Conservation (phyloP, 2,329 filamentous ascomycete species). For the Neurospora sp. region DNA sequence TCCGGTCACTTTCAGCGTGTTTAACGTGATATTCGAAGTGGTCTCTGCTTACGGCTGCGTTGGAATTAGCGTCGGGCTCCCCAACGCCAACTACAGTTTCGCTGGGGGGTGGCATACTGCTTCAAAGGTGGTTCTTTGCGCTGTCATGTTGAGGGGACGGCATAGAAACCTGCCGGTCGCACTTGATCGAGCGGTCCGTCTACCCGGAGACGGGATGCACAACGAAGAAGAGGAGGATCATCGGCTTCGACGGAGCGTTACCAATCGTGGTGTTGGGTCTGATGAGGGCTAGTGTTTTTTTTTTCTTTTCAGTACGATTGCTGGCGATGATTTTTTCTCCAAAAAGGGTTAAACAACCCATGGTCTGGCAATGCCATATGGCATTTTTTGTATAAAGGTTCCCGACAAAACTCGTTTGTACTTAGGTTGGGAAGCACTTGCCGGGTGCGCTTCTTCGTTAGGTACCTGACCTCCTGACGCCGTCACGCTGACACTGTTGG, state of each 20-base stretch:
- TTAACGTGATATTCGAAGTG: slow-evolving; percentile 49
- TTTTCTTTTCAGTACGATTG: background rate
- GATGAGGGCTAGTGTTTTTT: background rate
- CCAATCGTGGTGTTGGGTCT: slow-evolving; percentile 20
- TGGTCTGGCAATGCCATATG: background rate
- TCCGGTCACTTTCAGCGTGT: slow-evolving; percentile 44
- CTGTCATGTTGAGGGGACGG: slow-evolving; percentile 45
- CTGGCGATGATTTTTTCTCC: background rate
- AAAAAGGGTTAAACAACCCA: background rate
- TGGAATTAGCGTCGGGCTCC: slow-evolving; percentile 45
- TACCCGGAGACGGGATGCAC: slow-evolving; percentile 28
- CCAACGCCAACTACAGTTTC: slow-evolving; percentile 43
- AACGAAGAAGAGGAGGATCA: slow-evolving; percentile 31
- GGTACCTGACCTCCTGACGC: background rate
- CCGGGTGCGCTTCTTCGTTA: background rate
- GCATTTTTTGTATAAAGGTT: background rate
- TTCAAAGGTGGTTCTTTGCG: slow-evolving; percentile 47
- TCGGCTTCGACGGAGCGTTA: slow-evolving; percentile 28
- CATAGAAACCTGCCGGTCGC: slow-evolving; percentile 46
- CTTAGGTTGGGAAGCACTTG: background rate
- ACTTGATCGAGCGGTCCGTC: slow-evolving; percentile 41
- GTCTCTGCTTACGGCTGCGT: slow-evolving; percentile 50
- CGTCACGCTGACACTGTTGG: background rate
- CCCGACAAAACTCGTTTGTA: background rate
- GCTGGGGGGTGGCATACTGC: slow-evolving; percentile 42